Percentiles rank a stretch among this genome's conserved stretches.
Conservation (phyloP, 2,329 filamentous ascomycete species). For the Colletotrichum simmondsii region DNA sequence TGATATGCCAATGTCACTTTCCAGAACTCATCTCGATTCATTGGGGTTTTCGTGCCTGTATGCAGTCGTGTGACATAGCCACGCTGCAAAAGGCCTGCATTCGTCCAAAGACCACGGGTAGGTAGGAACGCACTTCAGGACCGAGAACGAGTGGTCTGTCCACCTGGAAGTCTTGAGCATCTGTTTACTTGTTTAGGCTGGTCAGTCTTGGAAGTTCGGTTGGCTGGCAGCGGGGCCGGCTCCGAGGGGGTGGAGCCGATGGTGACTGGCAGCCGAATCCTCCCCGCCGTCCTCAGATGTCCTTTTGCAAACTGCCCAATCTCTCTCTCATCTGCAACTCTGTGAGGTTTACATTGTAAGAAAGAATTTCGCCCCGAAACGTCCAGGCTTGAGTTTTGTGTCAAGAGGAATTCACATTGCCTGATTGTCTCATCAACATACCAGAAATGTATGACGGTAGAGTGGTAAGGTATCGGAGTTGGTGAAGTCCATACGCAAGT, state of each 20-base stretch:
- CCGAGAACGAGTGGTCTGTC: background rate
- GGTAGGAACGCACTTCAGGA: background rate
- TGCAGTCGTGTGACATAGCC: background rate
- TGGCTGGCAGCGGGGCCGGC: slow-evolving; percentile 8
- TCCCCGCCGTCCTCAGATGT: background rate
- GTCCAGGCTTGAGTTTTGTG: background rate
- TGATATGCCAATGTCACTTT: background rate
- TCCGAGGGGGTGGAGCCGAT: slow-evolving; percentile 20
- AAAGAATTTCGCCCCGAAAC: background rate
- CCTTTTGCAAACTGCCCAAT: background rate
- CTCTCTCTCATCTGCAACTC: background rate
- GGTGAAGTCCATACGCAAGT: background rate
- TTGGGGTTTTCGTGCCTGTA: background rate
- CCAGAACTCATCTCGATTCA: background rate
- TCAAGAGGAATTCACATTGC: background rate
- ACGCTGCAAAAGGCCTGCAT: background rate
- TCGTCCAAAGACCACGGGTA: background rate
- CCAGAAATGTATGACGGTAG: background rate
- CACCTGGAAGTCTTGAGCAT: background rate
- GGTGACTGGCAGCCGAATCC: background rate
- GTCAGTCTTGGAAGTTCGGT: background rate
- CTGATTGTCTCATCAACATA: background rate
- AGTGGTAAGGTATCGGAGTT: background rate
- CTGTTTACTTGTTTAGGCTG: background rate
- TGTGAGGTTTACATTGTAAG: background rate